Conservation (phyloP, 805 yeast genomes). For the Saturnispora mendoncae region DNA sequence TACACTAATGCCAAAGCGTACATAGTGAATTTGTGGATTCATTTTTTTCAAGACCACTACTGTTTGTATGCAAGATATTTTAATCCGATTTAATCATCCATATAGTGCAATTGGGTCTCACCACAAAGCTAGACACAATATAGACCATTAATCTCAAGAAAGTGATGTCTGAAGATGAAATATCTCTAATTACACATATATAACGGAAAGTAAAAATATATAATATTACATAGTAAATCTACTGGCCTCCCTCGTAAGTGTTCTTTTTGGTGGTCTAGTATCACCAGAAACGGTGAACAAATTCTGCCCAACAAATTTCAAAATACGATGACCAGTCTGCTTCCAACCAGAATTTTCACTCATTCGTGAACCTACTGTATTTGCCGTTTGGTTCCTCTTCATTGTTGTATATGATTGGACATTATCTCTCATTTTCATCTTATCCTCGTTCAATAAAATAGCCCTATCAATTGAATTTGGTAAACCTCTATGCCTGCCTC, state of each 20-base stretch:
- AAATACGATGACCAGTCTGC: background rate
- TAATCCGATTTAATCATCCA: no score
- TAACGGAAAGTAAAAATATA: background rate
- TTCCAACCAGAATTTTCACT: conserved; percentile 4
- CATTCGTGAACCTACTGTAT: background rate
- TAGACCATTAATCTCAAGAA: no score
- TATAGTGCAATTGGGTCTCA: no score
- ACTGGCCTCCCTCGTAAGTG: conserved; percentile 7
- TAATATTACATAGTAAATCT: background rate
- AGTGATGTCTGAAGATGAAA: no score
- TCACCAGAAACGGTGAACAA: conserved; percentile 5
- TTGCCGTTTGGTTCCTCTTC: conserved; percentile 22
- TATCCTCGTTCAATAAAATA: conserved; percentile 70
- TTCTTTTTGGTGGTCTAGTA: conserved; percentile 5
- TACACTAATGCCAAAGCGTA: no score
- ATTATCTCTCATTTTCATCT: conserved; percentile 52
- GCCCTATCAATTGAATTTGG: conserved; percentile 94
- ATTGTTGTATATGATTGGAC: conserved; percentile 44
- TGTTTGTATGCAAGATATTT: no score
- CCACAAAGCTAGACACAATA: no score
- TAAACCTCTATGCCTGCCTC: conserved; percentile 95
- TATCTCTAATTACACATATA: no score
- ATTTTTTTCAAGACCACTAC: no score
- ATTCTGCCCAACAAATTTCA: conserved; percentile 5
- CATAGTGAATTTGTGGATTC: no score